These are phyloP conservation scores for Cubamyces lactineus DNA, from an alignment of 768 basidiomycete genomes.

Conservation along the genomic window DNA sequence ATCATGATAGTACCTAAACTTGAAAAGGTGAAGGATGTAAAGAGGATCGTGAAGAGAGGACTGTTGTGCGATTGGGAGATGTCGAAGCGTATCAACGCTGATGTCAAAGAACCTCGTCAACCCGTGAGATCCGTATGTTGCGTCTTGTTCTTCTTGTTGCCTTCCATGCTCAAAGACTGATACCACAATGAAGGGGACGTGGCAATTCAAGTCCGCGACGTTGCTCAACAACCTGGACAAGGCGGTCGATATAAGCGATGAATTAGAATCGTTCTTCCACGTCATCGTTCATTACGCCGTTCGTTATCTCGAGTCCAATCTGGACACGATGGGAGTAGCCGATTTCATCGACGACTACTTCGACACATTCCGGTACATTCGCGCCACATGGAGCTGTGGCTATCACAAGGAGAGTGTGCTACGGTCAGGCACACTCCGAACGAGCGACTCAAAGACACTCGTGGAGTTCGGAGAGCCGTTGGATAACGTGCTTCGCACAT, in stretches of 20 bases:
- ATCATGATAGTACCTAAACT: conserved; percentile 4
- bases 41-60: neutral
- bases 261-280: conserved; percentile 29
- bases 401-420: too few species aligned
- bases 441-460: too few species aligned
- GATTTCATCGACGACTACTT: conserved; percentile 5
- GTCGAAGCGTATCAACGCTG: neutral
- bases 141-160: too few species aligned
- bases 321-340: neutral
- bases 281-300: conserved; percentile 7
- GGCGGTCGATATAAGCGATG: conserved; percentile 17
- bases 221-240: conserved; percentile 14
- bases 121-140: neutral
- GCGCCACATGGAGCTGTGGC: too few species aligned
- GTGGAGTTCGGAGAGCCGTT: too few species aligned
- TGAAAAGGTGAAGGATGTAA: neutral
- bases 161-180: neutral
- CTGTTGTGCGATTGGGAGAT: conserved; percentile 14
- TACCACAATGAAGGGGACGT: conserved; percentile 24
- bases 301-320: conserved; percentile 1
- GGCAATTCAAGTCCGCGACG: conserved; percentile 25
- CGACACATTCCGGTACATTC: neutral
- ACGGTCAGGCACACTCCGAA: too few species aligned
- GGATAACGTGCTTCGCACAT: too few species aligned
- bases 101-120: neutral